Base-by-base conservation (phyloP, 2,329 filamentous ascomycete species). In the Fusarium coffeatum region DNA sequence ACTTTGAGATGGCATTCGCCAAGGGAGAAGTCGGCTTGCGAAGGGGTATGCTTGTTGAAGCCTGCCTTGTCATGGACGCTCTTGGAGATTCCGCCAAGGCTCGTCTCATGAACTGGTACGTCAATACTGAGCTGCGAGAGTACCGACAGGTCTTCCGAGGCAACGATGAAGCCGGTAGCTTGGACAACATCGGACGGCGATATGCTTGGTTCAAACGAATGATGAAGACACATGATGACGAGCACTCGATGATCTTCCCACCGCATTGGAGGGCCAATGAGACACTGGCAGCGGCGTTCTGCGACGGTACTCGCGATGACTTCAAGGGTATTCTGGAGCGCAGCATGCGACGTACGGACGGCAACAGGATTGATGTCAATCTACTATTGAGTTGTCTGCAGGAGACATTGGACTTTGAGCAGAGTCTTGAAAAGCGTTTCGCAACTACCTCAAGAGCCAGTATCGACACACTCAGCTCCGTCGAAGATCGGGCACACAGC, bases 131-230 rank as follows among this genome's bases (percentile, higher is more conserved):
- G 82, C 84, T 99, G 71, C 89, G 96, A 51, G 96, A 99, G 82
- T 99, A 99, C 78, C 88, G 96, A 55, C 93, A 97, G 76, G 93
- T 99, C 1, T 99, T 99, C 80, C 88, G 94, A 42, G 95, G 95
- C 40, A 98, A 96, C 76, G 96, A 99, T 78, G 96, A 99, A 83
- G 96, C 96, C 8, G 96, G 95, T 9, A 97, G 91, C 65, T 82
- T 99, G 77, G 96, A 99, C 84, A 99, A 99, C 76, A 99, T 99
- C 65, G 93, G 94, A 8, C 88, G 96, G 66, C 86, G 96, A 69
- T 99, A 98, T 79, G 92, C 94, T 8, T 99, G 96, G 96, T 97
- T 98, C 81, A 93, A 93, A 79, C 89, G 97, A 67, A 97, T 95
- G 88, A 86, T 98, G 80, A 97, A 97, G 84, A 93, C 92, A 3